Evolutionary conservation across 768 basidiomycete genomes (phyloP).

Genomic region (Phanerochaete sordida): DNA sequence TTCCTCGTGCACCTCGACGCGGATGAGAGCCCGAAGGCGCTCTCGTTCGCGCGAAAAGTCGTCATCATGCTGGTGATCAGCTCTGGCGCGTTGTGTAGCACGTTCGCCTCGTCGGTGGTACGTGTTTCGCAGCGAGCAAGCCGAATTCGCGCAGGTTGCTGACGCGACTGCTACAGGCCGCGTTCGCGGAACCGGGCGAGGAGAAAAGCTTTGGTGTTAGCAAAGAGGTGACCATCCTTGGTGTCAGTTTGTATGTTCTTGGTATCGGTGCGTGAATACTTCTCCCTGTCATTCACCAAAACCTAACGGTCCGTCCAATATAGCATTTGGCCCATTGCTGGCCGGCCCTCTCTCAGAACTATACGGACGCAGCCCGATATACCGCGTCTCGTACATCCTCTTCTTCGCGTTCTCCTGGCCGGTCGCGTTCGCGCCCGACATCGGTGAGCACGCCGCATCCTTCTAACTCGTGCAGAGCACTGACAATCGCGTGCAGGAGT

Average conservation of each 20-base stretch:
- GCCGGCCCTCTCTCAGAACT: conserved; percentile 43
- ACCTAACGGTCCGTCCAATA: neutral
- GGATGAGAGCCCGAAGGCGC: conserved; percentile 23
- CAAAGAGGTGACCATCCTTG: conserved; percentile 46
- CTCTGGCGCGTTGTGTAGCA: conserved; percentile 25
- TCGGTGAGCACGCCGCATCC: conserved; percentile 38
- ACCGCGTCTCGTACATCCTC: conserved; percentile 54
- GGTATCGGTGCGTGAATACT: conserved; percentile 28
- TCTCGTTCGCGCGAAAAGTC: conserved; percentile 20
- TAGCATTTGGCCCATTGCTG: conserved; percentile 22
- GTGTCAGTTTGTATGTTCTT: conserved; percentile 41
- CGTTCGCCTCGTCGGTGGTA: conserved; percentile 56
- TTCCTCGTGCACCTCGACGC: conserved; percentile 14
- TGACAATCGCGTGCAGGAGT: conserved; percentile 35
- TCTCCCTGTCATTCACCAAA: neutral
- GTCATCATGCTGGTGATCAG: conserved; percentile 22
- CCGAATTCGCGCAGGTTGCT: neutral
- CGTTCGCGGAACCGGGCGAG: conserved; percentile 60
- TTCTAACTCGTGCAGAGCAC: neutral
- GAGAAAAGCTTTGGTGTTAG: conserved; percentile 50
- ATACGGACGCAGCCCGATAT: conserved; percentile 60
- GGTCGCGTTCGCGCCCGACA: conserved; percentile 69
- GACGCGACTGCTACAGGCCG: conserved; percentile 35
- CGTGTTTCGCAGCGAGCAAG: conserved; percentile 19
- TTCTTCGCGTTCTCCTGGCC: conserved; percentile 68